These are phyloP conservation scores for Phytophthora gonapodyides DNA, from an alignment of 352 stramenopile species.

Conservation along the genomic window DNA sequence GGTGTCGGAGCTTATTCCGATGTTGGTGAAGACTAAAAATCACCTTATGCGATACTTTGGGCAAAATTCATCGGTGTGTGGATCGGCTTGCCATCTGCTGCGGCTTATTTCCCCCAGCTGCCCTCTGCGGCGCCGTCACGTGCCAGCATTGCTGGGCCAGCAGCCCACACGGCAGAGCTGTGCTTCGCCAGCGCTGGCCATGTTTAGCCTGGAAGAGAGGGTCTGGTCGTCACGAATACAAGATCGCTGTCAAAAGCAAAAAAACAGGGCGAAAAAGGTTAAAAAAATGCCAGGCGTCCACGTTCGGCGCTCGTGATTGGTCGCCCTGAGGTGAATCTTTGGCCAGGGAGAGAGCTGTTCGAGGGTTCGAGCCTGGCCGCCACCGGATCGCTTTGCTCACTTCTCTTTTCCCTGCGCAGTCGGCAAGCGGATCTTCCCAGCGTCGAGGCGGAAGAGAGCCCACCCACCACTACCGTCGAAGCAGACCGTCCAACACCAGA, in stretches of 20 bases:
- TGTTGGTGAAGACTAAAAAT: constrained; percentile 4
- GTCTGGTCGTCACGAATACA: constrained; percentile 11
- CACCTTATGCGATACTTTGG: background rate
- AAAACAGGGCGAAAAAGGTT: constrained; percentile 10
- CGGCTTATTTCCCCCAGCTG: too few relatives aligned
- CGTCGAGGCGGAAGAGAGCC: constrained; percentile 2
- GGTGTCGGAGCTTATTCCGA: constrained; percentile 3
- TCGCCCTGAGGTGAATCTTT: constrained; percentile 32
- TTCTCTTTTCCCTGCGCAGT: constrained; percentile 19
- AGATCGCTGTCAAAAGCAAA: constrained; percentile 19
- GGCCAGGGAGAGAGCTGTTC: constrained; percentile 10
- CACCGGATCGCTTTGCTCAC: constrained; percentile 22
- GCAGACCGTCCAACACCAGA: constrained; percentile 7
- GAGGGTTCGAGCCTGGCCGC: background rate
- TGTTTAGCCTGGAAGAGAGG: too few relatives aligned
- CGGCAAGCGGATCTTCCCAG: constrained; percentile 16
- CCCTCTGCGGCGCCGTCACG: too few relatives aligned
- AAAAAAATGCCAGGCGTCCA: constrained; percentile 14
- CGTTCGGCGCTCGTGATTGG: constrained; percentile 22
- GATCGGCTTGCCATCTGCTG: too few relatives aligned
- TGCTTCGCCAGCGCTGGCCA: too few relatives aligned
- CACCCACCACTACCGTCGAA: background rate
- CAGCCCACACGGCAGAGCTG: too few relatives aligned
- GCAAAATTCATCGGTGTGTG: background rate
- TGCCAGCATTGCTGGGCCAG: too few relatives aligned